Evolutionary conservation across 441 rosid species (phyloP).

Genomic region (Erodium moschatum): DNA sequence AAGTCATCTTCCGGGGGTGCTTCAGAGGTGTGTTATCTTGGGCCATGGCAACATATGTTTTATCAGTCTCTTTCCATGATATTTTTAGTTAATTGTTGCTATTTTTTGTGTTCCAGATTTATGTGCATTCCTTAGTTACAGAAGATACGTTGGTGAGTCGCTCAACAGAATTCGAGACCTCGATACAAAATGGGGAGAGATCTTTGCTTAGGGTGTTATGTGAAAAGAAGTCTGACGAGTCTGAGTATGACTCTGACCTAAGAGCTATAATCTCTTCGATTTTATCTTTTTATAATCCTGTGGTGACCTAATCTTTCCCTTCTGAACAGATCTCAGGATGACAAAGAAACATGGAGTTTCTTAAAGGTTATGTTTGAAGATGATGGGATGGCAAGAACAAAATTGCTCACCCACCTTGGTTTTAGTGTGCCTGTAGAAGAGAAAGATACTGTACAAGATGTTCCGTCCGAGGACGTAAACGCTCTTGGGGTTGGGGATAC

Average conservation of each 20-base stretch:
- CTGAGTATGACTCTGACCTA: constrained; percentile 53
- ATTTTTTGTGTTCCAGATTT: constrained; percentile 39
- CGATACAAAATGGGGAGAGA: constrained; percentile 80
- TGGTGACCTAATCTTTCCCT: constrained; percentile 21
- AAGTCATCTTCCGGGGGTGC: constrained; percentile 38
- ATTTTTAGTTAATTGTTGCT: constrained; percentile 14
- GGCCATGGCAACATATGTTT: constrained; percentile 3
- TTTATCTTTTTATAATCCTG: constrained; percentile 13
- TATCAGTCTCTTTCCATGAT: not conserved
- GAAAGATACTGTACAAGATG: constrained; percentile 38
- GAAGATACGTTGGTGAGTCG: constrained; percentile 70
- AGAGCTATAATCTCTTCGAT: constrained; percentile 15
- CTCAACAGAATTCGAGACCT: constrained; percentile 88
- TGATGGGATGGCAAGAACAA: constrained; percentile 84
- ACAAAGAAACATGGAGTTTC: constrained; percentile 86
- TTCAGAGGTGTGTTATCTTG: constrained; percentile 60
- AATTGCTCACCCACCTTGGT: constrained; percentile 89
- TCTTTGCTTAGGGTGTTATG: constrained; percentile 60
- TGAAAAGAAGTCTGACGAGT: constrained; percentile 71
- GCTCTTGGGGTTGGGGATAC: constrained; percentile 46
- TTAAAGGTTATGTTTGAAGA: constrained; percentile 95
- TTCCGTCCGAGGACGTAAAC: constrained; percentile 47
- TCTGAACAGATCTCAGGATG: constrained; percentile 64
- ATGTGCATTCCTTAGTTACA: constrained; percentile 60
- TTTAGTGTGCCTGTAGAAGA: constrained; percentile 59